phyloP scores from a whole-genome alignment of 768 basidiomycete species.

The Suillus tomentosus region DNA sequence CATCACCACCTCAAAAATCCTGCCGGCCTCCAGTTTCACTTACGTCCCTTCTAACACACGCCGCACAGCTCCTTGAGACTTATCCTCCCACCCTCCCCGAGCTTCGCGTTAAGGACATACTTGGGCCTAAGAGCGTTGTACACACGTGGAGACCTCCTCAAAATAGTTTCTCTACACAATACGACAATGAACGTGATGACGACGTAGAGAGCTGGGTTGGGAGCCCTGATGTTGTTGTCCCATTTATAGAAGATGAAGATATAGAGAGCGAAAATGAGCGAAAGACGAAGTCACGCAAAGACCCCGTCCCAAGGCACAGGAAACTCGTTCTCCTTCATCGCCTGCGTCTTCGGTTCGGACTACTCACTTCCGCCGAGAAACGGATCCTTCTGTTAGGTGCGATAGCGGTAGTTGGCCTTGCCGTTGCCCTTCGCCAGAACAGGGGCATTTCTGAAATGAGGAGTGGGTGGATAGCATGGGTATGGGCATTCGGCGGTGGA shows the following conservation, averaged over 20 bases:
- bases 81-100: conserved; percentile 64
- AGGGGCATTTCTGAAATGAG: not conserved
- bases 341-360: conserved; percentile 21
- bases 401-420: conserved; percentile 68
- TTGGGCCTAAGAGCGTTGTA: conserved; percentile 79
- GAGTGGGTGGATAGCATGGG: conserved; percentile 5
- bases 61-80: conserved; percentile 58
- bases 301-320: conserved; percentile 4
- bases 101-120: conserved; percentile 55
- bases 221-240: conserved; percentile 57
- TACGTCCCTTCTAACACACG: conserved; percentile 50
- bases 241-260: conserved; percentile 31
- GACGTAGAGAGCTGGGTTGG: conserved; percentile 64
- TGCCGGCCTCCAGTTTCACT: conserved; percentile 39
- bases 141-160: conserved; percentile 67
- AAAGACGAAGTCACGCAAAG: conserved; percentile 15
- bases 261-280: conserved; percentile 38
- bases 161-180: not conserved
- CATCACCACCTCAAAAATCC: conserved; percentile 10
- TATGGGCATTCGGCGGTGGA: not conserved
- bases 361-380: conserved; percentile 31
- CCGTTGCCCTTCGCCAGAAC: conserved; percentile 46
- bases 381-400: conserved; percentile 58
- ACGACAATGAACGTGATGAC: conserved; percentile 38
- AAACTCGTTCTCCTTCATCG: conserved; percentile 13